Evolutionary conservation across 176 grass and related monocot species (phyloP).

Genomic region (Cenchrus fungigraminus): DNA sequence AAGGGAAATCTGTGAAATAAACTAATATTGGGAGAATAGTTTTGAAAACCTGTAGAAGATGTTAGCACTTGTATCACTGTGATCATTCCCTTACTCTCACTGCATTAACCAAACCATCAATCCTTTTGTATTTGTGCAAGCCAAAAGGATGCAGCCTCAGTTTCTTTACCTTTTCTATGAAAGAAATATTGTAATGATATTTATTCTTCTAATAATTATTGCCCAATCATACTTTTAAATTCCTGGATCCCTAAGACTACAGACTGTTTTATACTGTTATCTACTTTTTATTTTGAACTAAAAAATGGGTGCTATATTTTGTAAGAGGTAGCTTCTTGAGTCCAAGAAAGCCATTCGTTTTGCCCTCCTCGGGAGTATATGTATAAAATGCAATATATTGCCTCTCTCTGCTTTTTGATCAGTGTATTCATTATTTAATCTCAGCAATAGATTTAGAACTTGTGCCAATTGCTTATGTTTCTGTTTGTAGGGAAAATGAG

Average conservation of each 20-base stretch:
- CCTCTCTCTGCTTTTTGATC: neutral
- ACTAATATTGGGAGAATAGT: neutral
- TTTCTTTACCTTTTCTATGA: neutral
- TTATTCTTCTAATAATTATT: neutral
- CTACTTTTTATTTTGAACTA: neutral
- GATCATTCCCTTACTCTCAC: slow-evolving; percentile 1
- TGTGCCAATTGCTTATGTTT: neutral
- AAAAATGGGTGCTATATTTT: neutral
- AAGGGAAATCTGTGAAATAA: slow-evolving; percentile 5
- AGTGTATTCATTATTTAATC: no score
- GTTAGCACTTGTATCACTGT: neutral
- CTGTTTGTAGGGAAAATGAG: neutral
- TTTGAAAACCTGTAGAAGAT: neutral
- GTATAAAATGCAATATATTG: neutral
- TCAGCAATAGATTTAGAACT: neutral
- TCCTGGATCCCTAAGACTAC: neutral
- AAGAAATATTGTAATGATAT: neutral
- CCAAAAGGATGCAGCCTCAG: neutral
- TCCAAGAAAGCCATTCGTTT: no score
- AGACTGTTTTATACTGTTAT: neutral
- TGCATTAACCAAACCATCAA: neutral
- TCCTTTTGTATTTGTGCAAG: slow-evolving; percentile 9
- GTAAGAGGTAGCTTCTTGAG: neutral
- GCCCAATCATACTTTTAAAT: neutral
- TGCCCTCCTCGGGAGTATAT: no score